phyloP scores from a whole-genome alignment of 1,139 yeast genomes.

The Sugiyamaella japonica region DNA sequence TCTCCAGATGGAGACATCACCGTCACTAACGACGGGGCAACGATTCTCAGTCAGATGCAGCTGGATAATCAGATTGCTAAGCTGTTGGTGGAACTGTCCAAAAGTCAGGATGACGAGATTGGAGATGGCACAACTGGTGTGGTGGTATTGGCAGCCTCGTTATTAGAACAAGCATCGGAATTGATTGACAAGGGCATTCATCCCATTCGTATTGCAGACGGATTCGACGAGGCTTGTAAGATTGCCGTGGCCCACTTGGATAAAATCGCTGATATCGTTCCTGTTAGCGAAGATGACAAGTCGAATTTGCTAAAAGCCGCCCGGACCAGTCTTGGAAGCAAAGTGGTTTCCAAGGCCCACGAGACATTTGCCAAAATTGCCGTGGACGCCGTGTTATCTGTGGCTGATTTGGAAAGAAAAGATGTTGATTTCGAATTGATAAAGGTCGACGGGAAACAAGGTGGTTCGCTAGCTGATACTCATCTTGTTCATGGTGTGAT shows the following conservation, averaged over 20 bases:
- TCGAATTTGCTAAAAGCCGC: slow-evolving; percentile 79
- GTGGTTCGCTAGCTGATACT: slow-evolving; percentile 89
- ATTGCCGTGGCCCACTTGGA: slow-evolving; percentile 81
- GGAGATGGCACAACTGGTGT: slow-evolving; percentile 99
- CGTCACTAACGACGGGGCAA: slow-evolving; percentile 98
- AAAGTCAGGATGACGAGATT: slow-evolving; percentile 96
- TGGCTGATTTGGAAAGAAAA: slow-evolving; percentile 86
- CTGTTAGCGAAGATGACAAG: slow-evolving; percentile 40
- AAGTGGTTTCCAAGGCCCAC: slow-evolving; percentile 91
- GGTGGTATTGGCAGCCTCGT: slow-evolving; percentile 91
- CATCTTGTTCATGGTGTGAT: slow-evolving; percentile 85
- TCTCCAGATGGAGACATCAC: slow-evolving; percentile 97
- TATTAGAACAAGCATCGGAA: slow-evolving; percentile 91
- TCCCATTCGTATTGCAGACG: slow-evolving; percentile 95
- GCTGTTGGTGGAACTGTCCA: slow-evolving; percentile 87
- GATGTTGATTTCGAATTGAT: slow-evolving; percentile 97
- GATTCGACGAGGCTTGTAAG: slow-evolving; percentile 95
- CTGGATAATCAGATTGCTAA: slow-evolving; percentile 95
- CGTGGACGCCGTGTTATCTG: slow-evolving; percentile 91
- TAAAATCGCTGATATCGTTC: slow-evolving; percentile 63
- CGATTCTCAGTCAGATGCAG: slow-evolving; percentile 94
- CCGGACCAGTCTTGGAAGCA: slow-evolving; percentile 90
- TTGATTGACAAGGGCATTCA: slow-evolving; percentile 96
- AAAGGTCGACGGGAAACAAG: slow-evolving; percentile 93
- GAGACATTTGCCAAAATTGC: slow-evolving; percentile 96